Base-by-base conservation (phyloP, 306 rosid genomes). In the Cucurbita pepo region DNA sequence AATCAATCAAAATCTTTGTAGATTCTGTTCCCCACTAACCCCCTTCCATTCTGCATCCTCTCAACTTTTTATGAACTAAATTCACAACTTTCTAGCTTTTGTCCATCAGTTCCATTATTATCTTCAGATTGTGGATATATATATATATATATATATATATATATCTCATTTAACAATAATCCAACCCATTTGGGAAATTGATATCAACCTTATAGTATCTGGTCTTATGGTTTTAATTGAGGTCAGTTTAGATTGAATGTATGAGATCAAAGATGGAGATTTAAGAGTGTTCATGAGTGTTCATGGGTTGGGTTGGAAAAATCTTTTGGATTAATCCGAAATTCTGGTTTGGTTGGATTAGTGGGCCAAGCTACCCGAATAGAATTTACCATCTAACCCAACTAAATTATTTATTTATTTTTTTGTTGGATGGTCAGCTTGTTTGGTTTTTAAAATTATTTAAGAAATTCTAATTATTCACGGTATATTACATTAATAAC, bases 11-110 rank as follows among this genome's bases (percentile, higher is more conserved):
- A 22, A 67, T 67, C 40, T 67, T 21, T 25, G 43, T 47, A 44
- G 72, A 67, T 67, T 67, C 56, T 67, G 72, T 22, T 47, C 40
- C 72, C 56, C 55, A 66, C 72, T 45, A 22, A 45, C 72, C 56
- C 40, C 45, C 55, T 10, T 66, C 13, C 18, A 45, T 66, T 45
- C 34, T 30, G 34, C 34, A 30, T 30, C 1, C 34, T 30, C 34
- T 30, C 34, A 30, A 30, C 34, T 30, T 30, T 30, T 44, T 45
- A 40, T 43, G 72, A 66, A 45, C 55, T 45, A 66, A 66, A 66
- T 6, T 66, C 34, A 66, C 18, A 45, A 45, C 56, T 66, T 66
- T 64, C 16, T 10, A 5, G n/a, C 52, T 18, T 41, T 64, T 3
- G 41, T 64, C 52, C 41, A 10, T 64, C 12, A 10, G 4, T 41